Evolutionary conservation across 2,329 filamentous ascomycete species (phyloP).

Genomic region (Fusarium keratoplasticum): DNA sequence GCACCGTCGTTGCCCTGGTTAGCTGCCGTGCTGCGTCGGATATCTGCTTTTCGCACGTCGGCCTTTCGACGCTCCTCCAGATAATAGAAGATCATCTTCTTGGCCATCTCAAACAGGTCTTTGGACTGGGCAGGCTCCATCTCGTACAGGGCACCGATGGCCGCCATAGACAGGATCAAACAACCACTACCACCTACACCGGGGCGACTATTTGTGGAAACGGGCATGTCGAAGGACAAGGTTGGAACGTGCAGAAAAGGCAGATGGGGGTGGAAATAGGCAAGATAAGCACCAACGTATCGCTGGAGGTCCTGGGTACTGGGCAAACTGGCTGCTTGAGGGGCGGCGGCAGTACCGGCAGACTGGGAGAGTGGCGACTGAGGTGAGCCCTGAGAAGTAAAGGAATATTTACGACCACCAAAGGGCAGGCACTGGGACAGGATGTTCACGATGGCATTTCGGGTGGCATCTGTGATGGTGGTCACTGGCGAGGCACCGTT

Average conservation of each 20-base stretch:
- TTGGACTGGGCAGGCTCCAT: constrained; percentile 82
- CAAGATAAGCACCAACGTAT: constrained; percentile 90
- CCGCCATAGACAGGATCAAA: constrained; percentile 83
- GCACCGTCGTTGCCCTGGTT: constrained; percentile 68
- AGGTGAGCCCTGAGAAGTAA: constrained; percentile 66
- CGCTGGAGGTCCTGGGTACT: constrained; percentile 88
- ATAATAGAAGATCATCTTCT: constrained; percentile 94
- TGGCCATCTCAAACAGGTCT: constrained; percentile 90
- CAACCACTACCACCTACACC: constrained; percentile 84
- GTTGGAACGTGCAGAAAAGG: constrained; percentile 96
- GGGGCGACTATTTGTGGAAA: constrained; percentile 72
- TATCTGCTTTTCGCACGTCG: constrained; percentile 76
- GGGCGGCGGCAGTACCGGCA: constrained; percentile 61
- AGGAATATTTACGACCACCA: constrained; percentile 73
- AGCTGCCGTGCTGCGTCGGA: constrained; percentile 63
- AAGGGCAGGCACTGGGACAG: constrained; percentile 68
- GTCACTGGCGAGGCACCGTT: constrained; percentile 69
- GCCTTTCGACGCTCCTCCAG: constrained; percentile 91
- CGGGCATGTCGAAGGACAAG: constrained; percentile 85
- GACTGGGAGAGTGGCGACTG: constrained; percentile 64
- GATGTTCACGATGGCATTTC: constrained; percentile 70
- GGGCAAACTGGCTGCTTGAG: constrained; percentile 72
- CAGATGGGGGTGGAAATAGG: constrained; percentile 92
- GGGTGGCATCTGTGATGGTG: constrained; percentile 74
- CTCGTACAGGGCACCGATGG: constrained; percentile 87